Base-by-base conservation (phyloP, 805 yeast genomes). In the Metschnikowia aberdeeniae region DNA sequence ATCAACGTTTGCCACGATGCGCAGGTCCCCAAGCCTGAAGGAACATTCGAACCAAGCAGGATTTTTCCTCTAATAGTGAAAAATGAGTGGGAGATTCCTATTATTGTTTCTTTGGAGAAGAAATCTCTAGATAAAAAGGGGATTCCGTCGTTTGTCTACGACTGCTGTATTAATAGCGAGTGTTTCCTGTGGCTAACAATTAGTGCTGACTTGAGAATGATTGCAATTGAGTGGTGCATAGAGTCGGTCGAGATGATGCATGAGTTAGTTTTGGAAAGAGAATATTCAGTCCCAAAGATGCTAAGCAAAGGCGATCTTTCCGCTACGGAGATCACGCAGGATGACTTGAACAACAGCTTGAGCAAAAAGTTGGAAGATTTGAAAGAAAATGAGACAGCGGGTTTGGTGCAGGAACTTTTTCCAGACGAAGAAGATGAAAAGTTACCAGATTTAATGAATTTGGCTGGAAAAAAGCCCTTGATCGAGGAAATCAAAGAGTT, bases 31-130 rank as follows among this genome's bases (percentile, higher is more conserved):
- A 57, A 68, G 22, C 95, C 96, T 0, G 49, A 56, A 1, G 47
- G 51, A 20, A 76, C 62, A 11, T 85, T 83, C 56, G 73, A 76
- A 31, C 81, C 89, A 3, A 73, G 68, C 32, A 61, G 68, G 2
- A 80, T 87, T 2, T 81, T 81, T 54, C 81, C 84, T 1, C 62
- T 80, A 41, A 82, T 85, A 19, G 77, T 82, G 63, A 80, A 78
- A 31, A 82, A 82, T 56, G 73, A 84, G 56, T 89, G 96, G 96
- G 89, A 85, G 47, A 83, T 89, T 1, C 97, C 97, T 1, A 79
- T 90, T 2, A 75, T 86, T 1, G 80, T 87, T 0, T 81, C 92
- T 0, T 70, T 75, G 0, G 77, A 76, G 39, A 60, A 73, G 44
- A 58, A 82, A 10, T 84, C 76, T 36, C 59, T 49, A 11, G 97